Conservation (phyloP, 208 protist species). For the Leishmania mexicana region DNA sequence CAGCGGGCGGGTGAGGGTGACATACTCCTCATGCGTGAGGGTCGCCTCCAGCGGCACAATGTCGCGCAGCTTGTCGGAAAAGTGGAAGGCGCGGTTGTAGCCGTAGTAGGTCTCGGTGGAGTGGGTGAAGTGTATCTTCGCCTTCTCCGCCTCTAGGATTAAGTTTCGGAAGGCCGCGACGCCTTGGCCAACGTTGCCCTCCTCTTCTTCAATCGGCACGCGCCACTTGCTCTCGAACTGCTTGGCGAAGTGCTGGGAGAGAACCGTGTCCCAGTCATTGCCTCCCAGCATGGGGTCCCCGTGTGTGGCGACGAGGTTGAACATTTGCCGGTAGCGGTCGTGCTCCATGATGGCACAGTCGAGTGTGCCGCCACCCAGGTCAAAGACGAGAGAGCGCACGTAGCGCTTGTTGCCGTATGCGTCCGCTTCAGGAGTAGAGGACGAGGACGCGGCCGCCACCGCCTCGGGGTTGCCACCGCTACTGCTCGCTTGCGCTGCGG, state of each 20-base stretch:
- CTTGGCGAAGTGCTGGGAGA: conserved; percentile 81
- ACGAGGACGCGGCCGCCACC: not conserved
- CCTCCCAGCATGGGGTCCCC: conserved; percentile 91
- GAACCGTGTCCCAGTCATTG: conserved; percentile 90
- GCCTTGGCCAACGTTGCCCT: conserved; percentile 84
- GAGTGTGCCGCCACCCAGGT: conserved; percentile 91
- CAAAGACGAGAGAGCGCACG: conserved; percentile 84
- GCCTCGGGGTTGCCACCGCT: not conserved
- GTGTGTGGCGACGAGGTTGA: conserved; percentile 86
- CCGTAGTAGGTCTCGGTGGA: conserved; percentile 89
- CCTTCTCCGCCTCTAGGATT: conserved; percentile 81
- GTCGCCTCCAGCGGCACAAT: conserved; percentile 89
- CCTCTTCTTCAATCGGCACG: conserved; percentile 86
- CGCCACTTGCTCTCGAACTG: conserved; percentile 89
- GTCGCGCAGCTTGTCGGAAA: conserved; percentile 81
- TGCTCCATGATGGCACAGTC: conserved; percentile 92
- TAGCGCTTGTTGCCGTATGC: conserved; percentile 36
- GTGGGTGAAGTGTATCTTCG: conserved; percentile 92
- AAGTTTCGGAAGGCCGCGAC: conserved; percentile 76
- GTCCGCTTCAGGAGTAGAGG: not conserved
- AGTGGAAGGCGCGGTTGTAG: conserved; percentile 90
- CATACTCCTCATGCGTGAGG: conserved; percentile 85
- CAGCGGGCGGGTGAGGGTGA: conserved; percentile 80
- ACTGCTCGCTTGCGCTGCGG: not conserved
- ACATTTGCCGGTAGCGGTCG: conserved; percentile 57